Percentiles rank a stretch among this genome's conserved stretches.
Evolutionary conservation across 495 filamentous ascomycete species (phyloP).

Genomic region (Stereocaulon alpinum): DNA sequence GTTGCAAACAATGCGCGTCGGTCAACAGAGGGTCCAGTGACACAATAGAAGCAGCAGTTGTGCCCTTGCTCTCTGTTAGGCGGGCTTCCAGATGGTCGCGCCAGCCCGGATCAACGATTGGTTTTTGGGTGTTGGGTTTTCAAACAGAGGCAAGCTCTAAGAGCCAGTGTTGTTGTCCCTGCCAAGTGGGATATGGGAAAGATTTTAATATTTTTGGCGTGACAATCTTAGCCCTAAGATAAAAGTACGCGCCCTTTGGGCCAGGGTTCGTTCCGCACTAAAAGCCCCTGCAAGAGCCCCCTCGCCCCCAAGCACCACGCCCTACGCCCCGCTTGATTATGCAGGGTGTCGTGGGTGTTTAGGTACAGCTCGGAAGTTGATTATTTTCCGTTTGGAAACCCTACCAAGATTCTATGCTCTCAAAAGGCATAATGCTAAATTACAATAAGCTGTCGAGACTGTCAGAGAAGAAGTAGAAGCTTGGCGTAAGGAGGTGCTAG

Average conservation of each 20-base stretch:
- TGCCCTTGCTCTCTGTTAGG: not conserved
- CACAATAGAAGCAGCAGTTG: not conserved
- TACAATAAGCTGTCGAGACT: not conserved
- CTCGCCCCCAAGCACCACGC: not conserved
- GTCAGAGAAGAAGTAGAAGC: not conserved
- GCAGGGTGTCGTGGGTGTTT: not conserved
- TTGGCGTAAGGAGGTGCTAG: not conserved
- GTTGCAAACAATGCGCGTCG: not conserved
- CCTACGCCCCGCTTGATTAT: not conserved
- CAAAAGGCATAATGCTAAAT: not conserved
- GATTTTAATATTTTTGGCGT: slow-evolving; percentile 17
- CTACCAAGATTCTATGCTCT: not conserved
- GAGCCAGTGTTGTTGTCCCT: slow-evolving; percentile 16
- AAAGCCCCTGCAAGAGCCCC: not conserved
- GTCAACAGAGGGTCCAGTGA: not conserved
- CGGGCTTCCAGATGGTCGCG: slow-evolving; percentile 7
- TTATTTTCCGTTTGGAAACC: not conserved
- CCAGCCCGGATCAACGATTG: too few relatives aligned
- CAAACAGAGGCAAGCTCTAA: not conserved
- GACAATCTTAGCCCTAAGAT: slow-evolving; percentile 10
- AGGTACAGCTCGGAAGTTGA: not conserved
- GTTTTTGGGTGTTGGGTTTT: too few relatives aligned
- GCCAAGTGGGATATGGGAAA: not conserved
- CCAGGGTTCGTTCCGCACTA: not conserved
- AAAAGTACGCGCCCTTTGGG: not conserved